These are phyloP conservation scores for Phytophthora nicotianae DNA, from an alignment of 352 stramenopile genomes.

Conservation along the genomic window DNA sequence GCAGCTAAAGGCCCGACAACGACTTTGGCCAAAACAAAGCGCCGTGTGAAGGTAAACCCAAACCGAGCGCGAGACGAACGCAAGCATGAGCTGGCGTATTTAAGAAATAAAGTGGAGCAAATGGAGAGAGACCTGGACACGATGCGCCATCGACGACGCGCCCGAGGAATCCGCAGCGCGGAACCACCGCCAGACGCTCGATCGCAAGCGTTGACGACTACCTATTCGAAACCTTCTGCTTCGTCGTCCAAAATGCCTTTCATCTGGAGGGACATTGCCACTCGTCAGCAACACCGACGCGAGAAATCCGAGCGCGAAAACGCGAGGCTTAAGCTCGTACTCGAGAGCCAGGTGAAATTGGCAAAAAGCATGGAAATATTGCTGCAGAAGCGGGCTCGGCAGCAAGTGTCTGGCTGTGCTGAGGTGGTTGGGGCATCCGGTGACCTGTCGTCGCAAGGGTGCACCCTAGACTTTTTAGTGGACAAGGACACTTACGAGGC, in stretches of 20 bases:
- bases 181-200: neutral
- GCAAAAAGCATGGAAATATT: slow-evolving; percentile 54
- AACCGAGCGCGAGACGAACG: slow-evolving; percentile 41
- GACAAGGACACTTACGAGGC: slow-evolving; percentile 39
- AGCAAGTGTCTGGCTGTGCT: slow-evolving; percentile 36
- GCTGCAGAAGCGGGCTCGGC: slow-evolving; percentile 44
- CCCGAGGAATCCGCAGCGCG: slow-evolving; percentile 13
- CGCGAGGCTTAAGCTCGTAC: slow-evolving; percentile 46
- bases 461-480: slow-evolving; percentile 33
- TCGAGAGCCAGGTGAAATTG: slow-evolving; percentile 58
- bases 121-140: slow-evolving; percentile 37
- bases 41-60: slow-evolving; percentile 35
- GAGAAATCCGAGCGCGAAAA: slow-evolving; percentile 56
- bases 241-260: slow-evolving; percentile 16
- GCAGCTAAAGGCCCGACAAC: slow-evolving; percentile 12
- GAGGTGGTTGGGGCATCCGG: slow-evolving; percentile 23
- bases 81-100: slow-evolving; percentile 39
- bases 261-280: slow-evolving; percentile 55
- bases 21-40: slow-evolving; percentile 31
- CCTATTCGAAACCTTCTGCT: neutral
- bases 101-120: slow-evolving; percentile 39
- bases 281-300: slow-evolving; percentile 46
- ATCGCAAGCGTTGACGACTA: slow-evolving; percentile 6
- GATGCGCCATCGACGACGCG: slow-evolving; percentile 19
- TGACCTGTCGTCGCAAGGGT: slow-evolving; percentile 24